Conservation (phyloP, 768 basidiomycete genomes). For the Pisolithus albus region DNA sequence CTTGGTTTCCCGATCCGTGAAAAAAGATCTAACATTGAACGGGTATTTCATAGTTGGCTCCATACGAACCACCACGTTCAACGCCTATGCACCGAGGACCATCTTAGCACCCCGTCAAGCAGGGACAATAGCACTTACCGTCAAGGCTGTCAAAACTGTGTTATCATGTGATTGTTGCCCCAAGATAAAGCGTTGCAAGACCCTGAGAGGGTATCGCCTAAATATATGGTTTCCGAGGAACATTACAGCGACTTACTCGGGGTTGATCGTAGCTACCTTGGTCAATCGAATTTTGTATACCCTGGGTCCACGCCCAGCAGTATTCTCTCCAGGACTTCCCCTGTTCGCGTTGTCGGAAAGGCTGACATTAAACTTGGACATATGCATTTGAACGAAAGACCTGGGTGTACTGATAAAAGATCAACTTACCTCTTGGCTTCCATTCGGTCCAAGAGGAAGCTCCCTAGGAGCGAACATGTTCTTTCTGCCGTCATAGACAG, state of each 20-base stretch:
- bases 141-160: slow-evolving; percentile 58
- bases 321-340: slow-evolving; percentile 27
- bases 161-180: slow-evolving; percentile 67
- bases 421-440: slow-evolving; percentile 44
- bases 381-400: slow-evolving; percentile 2
- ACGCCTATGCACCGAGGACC: slow-evolving; percentile 36
- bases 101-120: not conserved
- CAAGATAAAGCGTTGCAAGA: slow-evolving; percentile 54
- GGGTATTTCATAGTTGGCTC: slow-evolving; percentile 62
- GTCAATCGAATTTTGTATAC: slow-evolving; percentile 59
- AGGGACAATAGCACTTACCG: slow-evolving; percentile 31
- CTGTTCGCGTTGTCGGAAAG: slow-evolving; percentile 35
- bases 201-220: slow-evolving; percentile 32
- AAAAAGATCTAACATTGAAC: slow-evolving; percentile 71
- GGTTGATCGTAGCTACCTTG: slow-evolving; percentile 54
- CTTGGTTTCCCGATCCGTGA: slow-evolving; percentile 47
- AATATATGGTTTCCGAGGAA: slow-evolving; percentile 16
- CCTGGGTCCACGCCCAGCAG: slow-evolving; percentile 42
- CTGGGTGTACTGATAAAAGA: not conserved
- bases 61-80: slow-evolving; percentile 74
- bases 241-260: slow-evolving; percentile 32
- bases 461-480: slow-evolving; percentile 61
- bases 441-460: slow-evolving; percentile 50
- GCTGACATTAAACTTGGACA: slow-evolving; percentile 53
- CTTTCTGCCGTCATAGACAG: slow-evolving; percentile 75